phyloP scores from a whole-genome alignment of 2,329 filamentous ascomycete genomes.

The Ascochyta koolunga region DNA sequence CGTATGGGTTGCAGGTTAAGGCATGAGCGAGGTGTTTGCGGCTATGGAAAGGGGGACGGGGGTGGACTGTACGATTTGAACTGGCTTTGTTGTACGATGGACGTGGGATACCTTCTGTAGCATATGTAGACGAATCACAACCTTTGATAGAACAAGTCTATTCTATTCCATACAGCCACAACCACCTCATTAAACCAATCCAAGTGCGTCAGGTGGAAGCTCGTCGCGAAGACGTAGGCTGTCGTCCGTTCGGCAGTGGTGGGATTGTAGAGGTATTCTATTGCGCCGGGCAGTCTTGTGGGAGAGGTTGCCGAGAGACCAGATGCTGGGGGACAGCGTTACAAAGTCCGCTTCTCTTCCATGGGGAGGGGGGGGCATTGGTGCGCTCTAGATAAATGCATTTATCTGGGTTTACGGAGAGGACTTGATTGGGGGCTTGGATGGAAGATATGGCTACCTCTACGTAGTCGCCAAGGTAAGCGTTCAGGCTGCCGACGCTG shows the following conservation, averaged over 20 bases:
- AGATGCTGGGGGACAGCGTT: constrained; percentile 13
- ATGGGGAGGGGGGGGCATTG: not conserved
- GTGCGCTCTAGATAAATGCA: constrained; percentile 7
- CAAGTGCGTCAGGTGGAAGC: constrained; percentile 59
- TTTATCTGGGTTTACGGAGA: constrained; percentile 7
- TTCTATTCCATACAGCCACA: too few relatives aligned
- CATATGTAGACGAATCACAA: too few relatives aligned
- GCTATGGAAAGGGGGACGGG: too few relatives aligned
- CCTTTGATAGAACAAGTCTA: too few relatives aligned
- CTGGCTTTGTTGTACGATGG: not conserved
- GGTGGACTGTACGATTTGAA: constrained; percentile 1
- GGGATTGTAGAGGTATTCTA: constrained; percentile 15
- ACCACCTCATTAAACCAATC: too few relatives aligned
- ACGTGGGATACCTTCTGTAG: too few relatives aligned
- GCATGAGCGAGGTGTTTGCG: constrained; percentile 8
- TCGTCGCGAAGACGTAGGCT: constrained; percentile 68
- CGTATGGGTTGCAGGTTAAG: constrained; percentile 60
- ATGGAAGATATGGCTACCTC: constrained; percentile 45
- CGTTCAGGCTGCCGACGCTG: constrained; percentile 23
- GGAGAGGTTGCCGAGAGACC: constrained; percentile 23
- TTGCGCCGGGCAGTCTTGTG: constrained; percentile 4
- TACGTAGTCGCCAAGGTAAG: constrained; percentile 55
- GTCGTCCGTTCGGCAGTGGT: constrained; percentile 39
- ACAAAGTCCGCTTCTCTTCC: not conserved
- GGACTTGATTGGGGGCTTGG: not conserved